Evolutionary conservation across 2,329 filamentous ascomycete species (phyloP).

Genomic region (Paecilomyces dactylethromorphus): DNA sequence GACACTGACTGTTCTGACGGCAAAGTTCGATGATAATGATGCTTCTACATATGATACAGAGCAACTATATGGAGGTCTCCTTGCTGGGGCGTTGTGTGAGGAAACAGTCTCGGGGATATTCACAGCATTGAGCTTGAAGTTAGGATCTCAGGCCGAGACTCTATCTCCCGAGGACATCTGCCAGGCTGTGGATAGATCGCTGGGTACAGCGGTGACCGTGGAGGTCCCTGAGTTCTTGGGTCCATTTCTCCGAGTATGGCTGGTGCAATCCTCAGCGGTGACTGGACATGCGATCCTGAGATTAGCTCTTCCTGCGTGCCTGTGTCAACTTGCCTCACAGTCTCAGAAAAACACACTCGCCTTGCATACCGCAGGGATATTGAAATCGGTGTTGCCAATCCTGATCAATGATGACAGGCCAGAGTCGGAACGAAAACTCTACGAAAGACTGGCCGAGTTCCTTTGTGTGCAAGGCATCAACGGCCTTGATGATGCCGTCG

Average conservation of each 20-base stretch:
- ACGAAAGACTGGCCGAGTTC: constrained; percentile 60
- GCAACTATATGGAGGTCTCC: constrained; percentile 74
- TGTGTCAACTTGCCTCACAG: constrained; percentile 51
- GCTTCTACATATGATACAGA: constrained; percentile 51
- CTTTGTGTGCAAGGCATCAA: constrained; percentile 72
- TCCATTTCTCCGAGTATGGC: constrained; percentile 42
- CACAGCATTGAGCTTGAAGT: constrained; percentile 28
- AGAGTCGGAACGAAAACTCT: constrained; percentile 50
- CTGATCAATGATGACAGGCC: constrained; percentile 54
- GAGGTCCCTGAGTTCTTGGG: constrained; percentile 35
- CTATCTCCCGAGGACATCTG: constrained; percentile 17
- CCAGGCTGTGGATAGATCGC: constrained; percentile 24
- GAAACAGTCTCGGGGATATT: constrained; percentile 67
- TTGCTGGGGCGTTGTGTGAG: constrained; percentile 75
- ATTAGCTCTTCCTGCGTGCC: constrained; percentile 59
- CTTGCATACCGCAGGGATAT: constrained; percentile 65
- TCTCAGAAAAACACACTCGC: constrained; percentile 65
- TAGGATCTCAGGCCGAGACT: constrained; percentile 9
- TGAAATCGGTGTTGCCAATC: constrained; percentile 60
- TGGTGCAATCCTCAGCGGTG: constrained; percentile 53
- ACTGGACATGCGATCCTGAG: constrained; percentile 23
- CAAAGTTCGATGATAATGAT: constrained; percentile 39
- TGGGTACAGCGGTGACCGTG: constrained; percentile 36
- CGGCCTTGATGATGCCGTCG: constrained; percentile 73
- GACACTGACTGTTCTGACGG: constrained; percentile 59